A percentile compares a stretch with the other conserved stretches of the same genome.
These are phyloP conservation scores for Coemansia sp. DNA, from an alignment of 192 early-diverging fungal genomes.

Conservation along the genomic window DNA sequence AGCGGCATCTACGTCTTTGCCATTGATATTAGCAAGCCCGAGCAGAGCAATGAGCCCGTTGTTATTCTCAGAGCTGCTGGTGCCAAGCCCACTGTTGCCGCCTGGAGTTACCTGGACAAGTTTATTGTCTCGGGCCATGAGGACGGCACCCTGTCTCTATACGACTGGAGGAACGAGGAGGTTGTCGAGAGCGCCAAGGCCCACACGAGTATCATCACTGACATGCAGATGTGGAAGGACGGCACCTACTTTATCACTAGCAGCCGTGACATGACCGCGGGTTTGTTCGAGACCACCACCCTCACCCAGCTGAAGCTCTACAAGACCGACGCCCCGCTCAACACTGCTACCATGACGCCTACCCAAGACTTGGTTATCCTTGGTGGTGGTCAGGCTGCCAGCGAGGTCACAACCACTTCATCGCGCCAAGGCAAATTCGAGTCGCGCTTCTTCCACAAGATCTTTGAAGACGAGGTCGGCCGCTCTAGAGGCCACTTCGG, in stretches of 20 bases:
- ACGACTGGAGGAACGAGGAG: conserved; percentile 81
- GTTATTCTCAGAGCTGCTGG: conserved; percentile 67
- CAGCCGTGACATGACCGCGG: conserved; percentile 90
- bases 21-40: conserved; percentile 61
- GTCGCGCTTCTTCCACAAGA: conserved; percentile 93
- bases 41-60: conserved; percentile 75
- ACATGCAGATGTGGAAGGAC: conserved; percentile 90
- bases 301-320: conserved; percentile 83
- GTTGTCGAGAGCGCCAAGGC: conserved; percentile 54
- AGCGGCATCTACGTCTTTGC: conserved; percentile 81
- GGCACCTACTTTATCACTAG: conserved; percentile 92
- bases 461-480: conserved; percentile 95
- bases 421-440: conserved; percentile 96
- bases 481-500: conserved; percentile 98
- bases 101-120: conserved; percentile 89
- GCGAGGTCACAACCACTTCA: conserved; percentile 90
- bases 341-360: conserved; percentile 90
- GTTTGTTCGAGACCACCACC: conserved; percentile 83
- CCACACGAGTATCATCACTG: conserved; percentile 76
- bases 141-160: conserved; percentile 85
- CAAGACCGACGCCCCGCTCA: conserved; percentile 82
- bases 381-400: conserved; percentile 99
- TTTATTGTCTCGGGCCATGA: conserved; percentile 93
- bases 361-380: conserved; percentile 79
- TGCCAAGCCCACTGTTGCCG: conserved; percentile 87